These are phyloP conservation scores for Kuraishia molischiana DNA, from an alignment of 805 yeast species.

Conservation along the genomic window DNA sequence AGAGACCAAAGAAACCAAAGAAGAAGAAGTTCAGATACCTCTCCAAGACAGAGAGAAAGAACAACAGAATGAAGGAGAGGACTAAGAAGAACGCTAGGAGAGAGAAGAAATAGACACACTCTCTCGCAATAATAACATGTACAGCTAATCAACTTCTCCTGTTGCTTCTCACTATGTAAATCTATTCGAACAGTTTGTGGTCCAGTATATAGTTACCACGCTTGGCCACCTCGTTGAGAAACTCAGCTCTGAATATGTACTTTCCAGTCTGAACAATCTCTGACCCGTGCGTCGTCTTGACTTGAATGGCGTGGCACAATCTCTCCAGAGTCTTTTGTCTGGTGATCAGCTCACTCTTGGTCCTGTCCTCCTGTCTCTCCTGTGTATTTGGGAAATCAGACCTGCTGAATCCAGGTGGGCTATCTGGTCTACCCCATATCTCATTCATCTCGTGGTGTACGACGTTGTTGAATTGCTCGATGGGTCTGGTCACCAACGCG, in stretches of 20 bases:
- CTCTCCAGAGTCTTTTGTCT: constrained; percentile 31
- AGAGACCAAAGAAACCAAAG: constrained; percentile 24
- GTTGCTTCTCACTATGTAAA: no score
- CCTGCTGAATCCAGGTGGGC: constrained; percentile 51
- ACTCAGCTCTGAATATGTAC: constrained; percentile 34
- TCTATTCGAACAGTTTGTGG: constrained; percentile 29
- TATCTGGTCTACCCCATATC: constrained; percentile 19
- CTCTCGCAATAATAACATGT: no score
- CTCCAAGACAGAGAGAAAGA: constrained; percentile 68
- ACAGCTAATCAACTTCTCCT: no score
- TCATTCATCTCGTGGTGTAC: neutral
- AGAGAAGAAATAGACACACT: constrained; percentile 21
- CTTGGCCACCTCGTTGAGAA: constrained; percentile 26
- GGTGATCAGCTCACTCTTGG: constrained; percentile 14
- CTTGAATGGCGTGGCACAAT: constrained; percentile 28
- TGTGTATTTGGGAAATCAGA: constrained; percentile 53
- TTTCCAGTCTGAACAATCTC: constrained; percentile 22
- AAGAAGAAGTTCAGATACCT: constrained; percentile 85
- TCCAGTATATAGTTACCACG: constrained; percentile 21
- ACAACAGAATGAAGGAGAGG: constrained; percentile 36
- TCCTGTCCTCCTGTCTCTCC: constrained; percentile 29
- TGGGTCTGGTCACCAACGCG: neutral
- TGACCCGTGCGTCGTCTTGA: constrained; percentile 1
- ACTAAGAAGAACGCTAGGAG: constrained; percentile 15
- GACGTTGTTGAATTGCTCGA: neutral